These are phyloP conservation scores for Dendrocalamus sinicus DNA, from an alignment of 176 grass and related monocot species.

Conservation along the genomic window DNA sequence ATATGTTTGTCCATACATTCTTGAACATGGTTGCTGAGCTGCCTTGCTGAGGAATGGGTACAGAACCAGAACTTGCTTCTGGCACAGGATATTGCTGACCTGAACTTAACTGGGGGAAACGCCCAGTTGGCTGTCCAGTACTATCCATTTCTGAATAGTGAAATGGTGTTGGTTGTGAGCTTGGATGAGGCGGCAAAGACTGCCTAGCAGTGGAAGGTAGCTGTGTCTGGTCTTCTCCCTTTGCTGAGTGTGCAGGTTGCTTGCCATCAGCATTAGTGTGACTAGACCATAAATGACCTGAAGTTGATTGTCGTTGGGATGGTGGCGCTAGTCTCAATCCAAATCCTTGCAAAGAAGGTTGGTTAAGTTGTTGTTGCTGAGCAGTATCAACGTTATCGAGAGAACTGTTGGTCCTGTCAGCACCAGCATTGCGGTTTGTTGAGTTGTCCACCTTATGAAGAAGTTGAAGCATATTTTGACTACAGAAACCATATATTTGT, in stretches of 20 bases:
- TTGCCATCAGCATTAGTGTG: slow-evolving; percentile 58
- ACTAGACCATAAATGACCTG: slow-evolving; percentile 58
- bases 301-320: slow-evolving; percentile 64
- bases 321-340: slow-evolving; percentile 77
- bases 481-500: slow-evolving; percentile 61
- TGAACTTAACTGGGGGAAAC: slow-evolving; percentile 55
- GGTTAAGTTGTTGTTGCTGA: slow-evolving; percentile 70
- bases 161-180: slow-evolving; percentile 56
- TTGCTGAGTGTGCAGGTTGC: slow-evolving; percentile 53
- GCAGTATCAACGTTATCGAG: slow-evolving; percentile 45
- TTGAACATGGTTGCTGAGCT: slow-evolving; percentile 79
- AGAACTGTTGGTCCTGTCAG: slow-evolving; percentile 53
- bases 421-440: slow-evolving; percentile 53
- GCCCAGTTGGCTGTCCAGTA: slow-evolving; percentile 49
- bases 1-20: slow-evolving; percentile 95
- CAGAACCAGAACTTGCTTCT: slow-evolving; percentile 51
- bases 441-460: slow-evolving; percentile 87
- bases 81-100: slow-evolving; percentile 56
- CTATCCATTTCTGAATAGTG: slow-evolving; percentile 49
- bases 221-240: slow-evolving; percentile 46
- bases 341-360: slow-evolving; percentile 70
- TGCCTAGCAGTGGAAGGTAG: slow-evolving; percentile 54
- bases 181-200: slow-evolving; percentile 46
- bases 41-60: slow-evolving; percentile 57
- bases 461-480: slow-evolving; percentile 97